phyloP scores from a whole-genome alignment of 2,329 filamentous ascomycete species.

The Beauveria medogensis region DNA sequence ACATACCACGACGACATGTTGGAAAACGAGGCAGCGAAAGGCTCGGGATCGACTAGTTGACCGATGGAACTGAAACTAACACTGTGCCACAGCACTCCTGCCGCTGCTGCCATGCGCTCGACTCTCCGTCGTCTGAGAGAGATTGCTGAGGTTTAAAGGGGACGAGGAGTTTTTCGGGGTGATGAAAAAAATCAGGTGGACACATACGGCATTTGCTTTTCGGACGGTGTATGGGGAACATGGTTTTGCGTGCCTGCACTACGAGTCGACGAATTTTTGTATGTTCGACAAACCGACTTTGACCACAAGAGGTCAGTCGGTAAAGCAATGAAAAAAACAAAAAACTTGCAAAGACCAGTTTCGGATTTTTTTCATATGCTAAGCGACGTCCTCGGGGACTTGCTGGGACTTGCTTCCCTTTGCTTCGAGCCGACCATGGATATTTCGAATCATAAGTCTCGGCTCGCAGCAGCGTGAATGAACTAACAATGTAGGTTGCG shows the following conservation, averaged over 20 bases:
- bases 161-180: conserved; percentile 10
- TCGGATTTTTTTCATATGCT: neutral
- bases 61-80: neutral
- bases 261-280: conserved; percentile 30
- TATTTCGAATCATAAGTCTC: neutral
- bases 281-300: conserved; percentile 32
- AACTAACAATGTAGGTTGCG: neutral
- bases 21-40: neutral
- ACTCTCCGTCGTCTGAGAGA: conserved; percentile 95
- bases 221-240: conserved; percentile 38
- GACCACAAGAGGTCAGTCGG: conserved; percentile 32
- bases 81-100: conserved; percentile 63
- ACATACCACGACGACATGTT: neutral
- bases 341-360: conserved; percentile 12
- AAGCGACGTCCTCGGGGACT: neutral
- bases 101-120: conserved; percentile 88
- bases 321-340: conserved; percentile 31
- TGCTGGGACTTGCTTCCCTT: conserved; percentile 5
- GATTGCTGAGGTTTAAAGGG: conserved; percentile 83
- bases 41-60: neutral
- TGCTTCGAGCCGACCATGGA: neutral
- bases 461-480: neutral
- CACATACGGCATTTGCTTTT: conserved; percentile 35
- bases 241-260: conserved; percentile 36
- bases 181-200: conserved; percentile 18